Evolutionary conservation across 495 filamentous ascomycete genomes (phyloP), one percentile per base, ranked within the genome.

Genomic region (Aspergillus funiculosus): DNA sequence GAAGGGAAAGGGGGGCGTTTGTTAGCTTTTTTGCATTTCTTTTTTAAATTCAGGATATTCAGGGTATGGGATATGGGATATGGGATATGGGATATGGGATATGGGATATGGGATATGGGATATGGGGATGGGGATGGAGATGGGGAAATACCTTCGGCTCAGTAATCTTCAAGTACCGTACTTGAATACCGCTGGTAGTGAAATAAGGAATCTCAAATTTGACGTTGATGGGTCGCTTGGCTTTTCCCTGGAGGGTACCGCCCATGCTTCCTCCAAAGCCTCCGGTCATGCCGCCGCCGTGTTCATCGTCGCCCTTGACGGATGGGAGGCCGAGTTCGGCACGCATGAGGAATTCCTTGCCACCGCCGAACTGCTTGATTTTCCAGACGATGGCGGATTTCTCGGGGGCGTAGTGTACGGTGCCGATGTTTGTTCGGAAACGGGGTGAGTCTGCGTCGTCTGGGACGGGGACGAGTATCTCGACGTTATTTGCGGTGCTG

Each of bases 171-270:
- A 99, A 64, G 62, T 99, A 99, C 46, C 92, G 81, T 51, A 97
- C 94, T 65, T 97, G 92, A 59, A 99, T 99, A 24, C 92, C 92
- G 64, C 86, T 92, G 3, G 92, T 99, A 6, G 92, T 99, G 63
- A 99, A 99, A 66, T 99, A 99, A 21, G 94, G 94, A 63, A 97
- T 97, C 74, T 99, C 94, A 64, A 97, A 99, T 69, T 97, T 99
- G 71, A 99, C 92, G 62, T 85, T 89, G 59, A 97, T 97, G 2
- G 94, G 94, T 48, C 92, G 73, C 75, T 97, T 97, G 19, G 87
- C 82, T 70, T 96, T 95, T 24, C 82, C 85, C 19, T 72, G 73
- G 1, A 72, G 77, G 14, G 78, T 79, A 46, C 63, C 70, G 37
- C 90, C 90, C 87, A 95, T 94, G 59, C 86, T 91, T n/a, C 89